Conservation (phyloP, 345 rosid genomes). For the Leavenworthia alabamica region DNA sequence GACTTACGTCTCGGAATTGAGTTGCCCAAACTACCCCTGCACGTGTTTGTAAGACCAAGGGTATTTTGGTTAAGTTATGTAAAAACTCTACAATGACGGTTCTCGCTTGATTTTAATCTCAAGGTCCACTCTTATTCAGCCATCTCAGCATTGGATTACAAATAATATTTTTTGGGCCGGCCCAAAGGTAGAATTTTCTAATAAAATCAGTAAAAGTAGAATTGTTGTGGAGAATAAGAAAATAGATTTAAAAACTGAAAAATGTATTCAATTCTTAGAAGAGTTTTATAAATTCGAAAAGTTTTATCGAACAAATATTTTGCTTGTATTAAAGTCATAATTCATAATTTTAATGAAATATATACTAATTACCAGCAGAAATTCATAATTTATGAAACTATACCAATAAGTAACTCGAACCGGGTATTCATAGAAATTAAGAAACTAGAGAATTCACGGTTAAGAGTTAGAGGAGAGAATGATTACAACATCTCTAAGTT, state of each 20-base stretch:
- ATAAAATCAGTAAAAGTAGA: background rate
- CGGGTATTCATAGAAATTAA: background rate
- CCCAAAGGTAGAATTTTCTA: background rate
- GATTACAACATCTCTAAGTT: background rate
- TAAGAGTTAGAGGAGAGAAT: background rate
- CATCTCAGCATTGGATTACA: background rate
- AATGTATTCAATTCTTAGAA: too few species aligned
- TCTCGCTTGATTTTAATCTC: background rate
- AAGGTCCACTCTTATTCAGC: background rate
- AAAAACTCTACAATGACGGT: background rate
- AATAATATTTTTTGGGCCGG: background rate
- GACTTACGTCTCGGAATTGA: conserved; percentile 6
- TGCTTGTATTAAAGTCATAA: too few species aligned
- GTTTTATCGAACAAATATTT: too few species aligned
- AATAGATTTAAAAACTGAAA: too few species aligned
- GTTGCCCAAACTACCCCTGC: conserved; percentile 9
- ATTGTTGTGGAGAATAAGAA: too few species aligned
- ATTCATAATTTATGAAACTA: background rate
- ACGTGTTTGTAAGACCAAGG: background rate
- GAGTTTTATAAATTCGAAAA: too few species aligned
- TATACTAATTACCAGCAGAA: background rate
- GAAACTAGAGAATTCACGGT: background rate
- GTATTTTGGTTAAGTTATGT: background rate
- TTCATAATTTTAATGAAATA: background rate
- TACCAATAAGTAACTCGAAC: background rate